Percentiles rank a stretch among this genome's conserved stretches.
Conservation (phyloP, 495 filamentous ascomycete species). For the Annulohypoxylon nitens region DNA sequence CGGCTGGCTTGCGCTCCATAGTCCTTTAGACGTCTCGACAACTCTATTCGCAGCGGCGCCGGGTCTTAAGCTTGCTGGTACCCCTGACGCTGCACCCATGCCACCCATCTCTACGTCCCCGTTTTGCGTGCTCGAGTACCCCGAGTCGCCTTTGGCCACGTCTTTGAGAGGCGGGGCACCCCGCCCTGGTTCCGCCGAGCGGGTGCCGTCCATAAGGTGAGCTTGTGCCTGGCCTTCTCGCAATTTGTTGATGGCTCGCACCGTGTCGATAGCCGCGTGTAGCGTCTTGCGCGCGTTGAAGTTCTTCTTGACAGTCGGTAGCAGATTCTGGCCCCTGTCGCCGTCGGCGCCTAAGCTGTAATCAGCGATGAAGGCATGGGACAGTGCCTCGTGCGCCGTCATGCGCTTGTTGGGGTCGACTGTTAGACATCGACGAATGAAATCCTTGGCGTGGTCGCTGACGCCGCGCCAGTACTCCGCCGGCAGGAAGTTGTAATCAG, state of each 20-base stretch:
- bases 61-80: conserved; percentile 51
- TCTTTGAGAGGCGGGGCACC: conserved; percentile 47
- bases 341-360: conserved; percentile 56
- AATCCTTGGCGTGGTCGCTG: conserved; percentile 84
- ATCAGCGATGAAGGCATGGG: conserved; percentile 86
- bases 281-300: conserved; percentile 96
- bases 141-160: conserved; percentile 57
- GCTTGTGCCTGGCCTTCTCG: conserved; percentile 75
- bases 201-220: conserved; percentile 77
- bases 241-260: conserved; percentile 97
- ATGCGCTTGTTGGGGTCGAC: conserved; percentile 87
- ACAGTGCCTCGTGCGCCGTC: conserved; percentile 94
- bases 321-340: conserved; percentile 72
- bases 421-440: conserved; percentile 86
- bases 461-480: conserved; percentile 97
- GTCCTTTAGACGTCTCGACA: conserved; percentile 53
- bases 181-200: conserved; percentile 54
- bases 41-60: conserved; percentile 51
- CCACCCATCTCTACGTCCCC: conserved; percentile 58
- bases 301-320: conserved; percentile 97
- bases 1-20: conserved; percentile 53
- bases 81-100: conserved; percentile 43
- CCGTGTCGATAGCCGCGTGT: conserved; percentile 97
- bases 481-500: conserved; percentile 97
- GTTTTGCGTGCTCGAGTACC: conserved; percentile 54